Evolutionary conservation across 768 basidiomycete genomes (phyloP), one percentile per base, ranked within the genome.

Genomic region (Russula brevipes): DNA sequence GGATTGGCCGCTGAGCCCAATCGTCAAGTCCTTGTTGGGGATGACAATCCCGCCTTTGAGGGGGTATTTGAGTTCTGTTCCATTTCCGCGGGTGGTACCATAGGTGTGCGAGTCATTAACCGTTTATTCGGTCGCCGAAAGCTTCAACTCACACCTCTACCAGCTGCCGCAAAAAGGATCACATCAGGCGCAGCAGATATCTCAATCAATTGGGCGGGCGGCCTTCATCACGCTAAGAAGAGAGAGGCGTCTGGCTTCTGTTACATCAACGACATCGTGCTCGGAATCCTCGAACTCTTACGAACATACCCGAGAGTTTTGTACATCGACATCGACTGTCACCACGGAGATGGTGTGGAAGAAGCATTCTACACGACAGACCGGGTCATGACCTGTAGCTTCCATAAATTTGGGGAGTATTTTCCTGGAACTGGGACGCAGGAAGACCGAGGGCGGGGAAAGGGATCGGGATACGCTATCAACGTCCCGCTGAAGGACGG

Each of bases 141-240:
- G 54, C 31, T 17, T 17, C 38, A 33, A 46, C 30, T 17, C 19
- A 30, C 56, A 14, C 16, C 14, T 39, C n/a, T 16, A 39, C 24
- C 61, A 93, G 92, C 82, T 69, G 94, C 89, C 14, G 91, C 95
- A 0, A 83, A 91, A 66, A 80, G 88, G 24, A 80, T 98, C 63
- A 81, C 88, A 52, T 82, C 84, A 4, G 94, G 94, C 2, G 80
- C 88, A 1, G 81, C 94, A 2, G 88, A 91, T 68, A 84, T 89
- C 52, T 87, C 88, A 0, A 91, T 98, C 66, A 97, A 98, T 76
- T 98, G 95, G 97, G 94, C 97, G 0, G 97, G 97, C 9, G 97
- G 97, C 2, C 81, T 99, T 4, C 97, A 99, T 75, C 97, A 99
- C 74, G 97, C 97, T n/a, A 99, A 99, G 78, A 98, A 98, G 74